Percentiles rank a stretch among this genome's conserved stretches.
phyloP scores from a whole-genome alignment of 768 basidiomycete species.

The Russula foetens region DNA sequence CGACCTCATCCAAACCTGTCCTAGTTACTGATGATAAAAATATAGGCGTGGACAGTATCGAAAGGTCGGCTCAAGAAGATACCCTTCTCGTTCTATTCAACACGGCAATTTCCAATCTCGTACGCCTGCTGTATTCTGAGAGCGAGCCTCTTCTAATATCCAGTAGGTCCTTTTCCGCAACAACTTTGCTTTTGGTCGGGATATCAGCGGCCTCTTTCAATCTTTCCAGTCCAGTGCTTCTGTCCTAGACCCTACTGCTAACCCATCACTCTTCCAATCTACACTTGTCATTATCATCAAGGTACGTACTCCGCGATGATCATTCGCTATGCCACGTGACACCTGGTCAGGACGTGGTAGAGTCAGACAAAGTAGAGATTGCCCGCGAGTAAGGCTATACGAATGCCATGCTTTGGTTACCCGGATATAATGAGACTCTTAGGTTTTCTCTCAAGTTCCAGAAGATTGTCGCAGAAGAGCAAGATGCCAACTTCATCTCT shows the following conservation, averaged over 20 bases:
- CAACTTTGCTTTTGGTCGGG: conserved; percentile 55
- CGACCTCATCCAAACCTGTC: background rate
- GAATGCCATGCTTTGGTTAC: background rate
- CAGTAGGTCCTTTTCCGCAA: conserved; percentile 53
- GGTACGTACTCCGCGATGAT: conserved; percentile 24
- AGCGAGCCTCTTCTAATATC: background rate
- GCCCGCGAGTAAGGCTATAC: conserved; percentile 40
- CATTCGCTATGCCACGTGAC: background rate
- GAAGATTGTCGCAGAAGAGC: conserved; percentile 53
- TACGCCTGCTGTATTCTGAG: conserved; percentile 18
- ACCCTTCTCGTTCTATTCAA: conserved; percentile 56
- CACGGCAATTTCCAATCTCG: conserved; percentile 56
- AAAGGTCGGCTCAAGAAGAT: conserved; percentile 56
- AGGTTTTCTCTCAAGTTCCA: conserved; percentile 52
- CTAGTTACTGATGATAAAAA: background rate
- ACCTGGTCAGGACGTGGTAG: conserved; percentile 47
- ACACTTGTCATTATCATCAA: conserved; percentile 57
- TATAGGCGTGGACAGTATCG: conserved; percentile 53
- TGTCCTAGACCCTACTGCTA: conserved; percentile 49
- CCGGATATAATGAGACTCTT: background rate
- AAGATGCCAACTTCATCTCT: conserved; percentile 56
- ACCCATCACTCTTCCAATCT: conserved; percentile 51
- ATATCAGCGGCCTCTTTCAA: conserved; percentile 52
- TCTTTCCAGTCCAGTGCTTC: conserved; percentile 52
- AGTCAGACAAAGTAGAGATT: conserved; percentile 51